These are phyloP conservation scores for Berberis vulgaris DNA, from an alignment of 164 flowering plant genomes.

Conservation along the genomic window DNA sequence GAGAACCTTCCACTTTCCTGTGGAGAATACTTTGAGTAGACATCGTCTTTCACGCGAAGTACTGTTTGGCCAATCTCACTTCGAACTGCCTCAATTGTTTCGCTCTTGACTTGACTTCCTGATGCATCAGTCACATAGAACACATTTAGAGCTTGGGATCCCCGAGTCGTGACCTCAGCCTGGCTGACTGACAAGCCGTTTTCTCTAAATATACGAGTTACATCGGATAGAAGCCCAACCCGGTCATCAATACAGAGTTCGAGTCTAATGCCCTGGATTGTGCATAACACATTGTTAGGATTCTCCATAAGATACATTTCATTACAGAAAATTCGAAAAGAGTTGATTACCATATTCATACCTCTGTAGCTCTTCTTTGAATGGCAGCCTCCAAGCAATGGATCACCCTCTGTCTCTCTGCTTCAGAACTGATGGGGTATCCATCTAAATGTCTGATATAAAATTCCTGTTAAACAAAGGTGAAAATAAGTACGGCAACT, in stretches of 20 bases:
- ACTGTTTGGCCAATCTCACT: slow-evolving; percentile 4
- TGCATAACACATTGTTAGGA: not conserved
- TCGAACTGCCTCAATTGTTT: slow-evolving; percentile 2
- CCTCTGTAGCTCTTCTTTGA: slow-evolving; percentile 2
- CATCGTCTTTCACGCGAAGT: not conserved
- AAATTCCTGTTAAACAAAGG: slow-evolving; percentile 1
- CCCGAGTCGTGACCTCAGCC: slow-evolving; percentile 1
- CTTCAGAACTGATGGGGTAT: slow-evolving; percentile 3
- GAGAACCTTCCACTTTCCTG: not conserved
- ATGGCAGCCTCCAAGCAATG: slow-evolving; percentile 1
- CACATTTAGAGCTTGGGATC: slow-evolving; percentile 1
- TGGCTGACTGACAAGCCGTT: not conserved
- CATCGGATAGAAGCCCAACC: slow-evolving; percentile 2
- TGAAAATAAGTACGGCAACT: not conserved
- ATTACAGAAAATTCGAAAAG: not conserved
- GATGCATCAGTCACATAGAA: slow-evolving; percentile 4
- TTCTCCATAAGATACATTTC: not conserved
- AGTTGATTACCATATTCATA: not conserved
- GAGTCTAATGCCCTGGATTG: slow-evolving; percentile 2
- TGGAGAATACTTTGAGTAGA: not conserved
- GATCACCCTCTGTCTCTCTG: slow-evolving; percentile 2
- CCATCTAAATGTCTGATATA: slow-evolving; percentile 4
- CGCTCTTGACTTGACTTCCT: not conserved
- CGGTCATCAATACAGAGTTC: slow-evolving; percentile 3
- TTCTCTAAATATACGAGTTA: slow-evolving; percentile 5